Conservation (phyloP, 139 green algal species). For the Bryopsis sp. region DNA sequence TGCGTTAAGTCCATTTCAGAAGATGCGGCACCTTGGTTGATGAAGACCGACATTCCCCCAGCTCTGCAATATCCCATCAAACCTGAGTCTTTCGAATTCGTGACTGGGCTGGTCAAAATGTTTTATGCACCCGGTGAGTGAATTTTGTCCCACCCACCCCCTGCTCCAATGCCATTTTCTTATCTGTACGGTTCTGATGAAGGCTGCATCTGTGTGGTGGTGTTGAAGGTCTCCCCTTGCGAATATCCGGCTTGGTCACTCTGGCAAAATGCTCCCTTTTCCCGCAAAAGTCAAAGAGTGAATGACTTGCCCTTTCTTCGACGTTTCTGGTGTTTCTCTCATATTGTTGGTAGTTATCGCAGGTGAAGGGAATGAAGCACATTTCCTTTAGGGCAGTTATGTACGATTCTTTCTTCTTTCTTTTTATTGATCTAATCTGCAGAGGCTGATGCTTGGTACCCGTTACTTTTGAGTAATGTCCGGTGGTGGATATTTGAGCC, state of each 20-base stretch:
- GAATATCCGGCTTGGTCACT: conserved; percentile 3
- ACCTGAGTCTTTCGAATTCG: conserved; percentile 59
- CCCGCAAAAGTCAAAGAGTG: too few species aligned
- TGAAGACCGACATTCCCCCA: conserved; percentile 82
- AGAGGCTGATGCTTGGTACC: too few species aligned
- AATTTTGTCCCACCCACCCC: not conserved
- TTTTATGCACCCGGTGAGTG: conserved; percentile 54
- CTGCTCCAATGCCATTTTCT: not conserved
- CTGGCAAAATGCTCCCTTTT: not conserved
- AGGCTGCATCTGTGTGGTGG: not conserved
- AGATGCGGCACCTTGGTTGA: conserved; percentile 66
- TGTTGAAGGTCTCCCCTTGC: not conserved
- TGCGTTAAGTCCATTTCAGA: conserved; percentile 74
- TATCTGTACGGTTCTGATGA: not conserved
- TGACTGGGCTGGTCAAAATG: conserved; percentile 64
- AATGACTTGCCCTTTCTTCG: too few species aligned
- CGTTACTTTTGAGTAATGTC: too few species aligned
- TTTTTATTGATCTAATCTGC: too few species aligned
- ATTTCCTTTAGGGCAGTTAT: too few species aligned
- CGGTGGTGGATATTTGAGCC: too few species aligned
- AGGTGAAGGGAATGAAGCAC: too few species aligned
- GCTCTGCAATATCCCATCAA: conserved; percentile 71
- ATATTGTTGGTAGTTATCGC: too few species aligned
- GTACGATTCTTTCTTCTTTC: too few species aligned
- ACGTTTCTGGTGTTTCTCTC: too few species aligned